These are phyloP conservation scores for Amylostereum areolatum DNA, from an alignment of 1,284 basidiomycete genomes.

Conservation along the genomic window DNA sequence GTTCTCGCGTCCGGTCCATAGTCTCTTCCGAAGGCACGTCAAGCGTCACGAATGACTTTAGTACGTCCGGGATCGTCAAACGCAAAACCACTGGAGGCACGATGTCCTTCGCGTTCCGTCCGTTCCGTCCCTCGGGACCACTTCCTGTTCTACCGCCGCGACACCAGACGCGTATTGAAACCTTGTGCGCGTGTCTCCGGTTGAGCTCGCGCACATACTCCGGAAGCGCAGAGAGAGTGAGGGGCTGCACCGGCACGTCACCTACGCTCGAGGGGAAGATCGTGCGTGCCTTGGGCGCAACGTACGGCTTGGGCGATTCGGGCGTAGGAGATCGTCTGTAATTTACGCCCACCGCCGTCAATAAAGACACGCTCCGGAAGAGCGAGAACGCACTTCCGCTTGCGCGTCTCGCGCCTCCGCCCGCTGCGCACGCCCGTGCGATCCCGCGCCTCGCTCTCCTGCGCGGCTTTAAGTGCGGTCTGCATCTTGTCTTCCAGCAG, in stretches of 20 bases:
- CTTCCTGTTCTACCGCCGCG: background rate
- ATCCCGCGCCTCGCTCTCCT: constrained; percentile 11
- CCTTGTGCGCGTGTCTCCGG: constrained; percentile 6
- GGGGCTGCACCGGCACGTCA: background rate
- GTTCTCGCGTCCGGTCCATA: background rate
- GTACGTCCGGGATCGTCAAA: constrained; percentile 13
- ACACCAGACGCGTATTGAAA: constrained; percentile 10
- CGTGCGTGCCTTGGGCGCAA: constrained; percentile 6
- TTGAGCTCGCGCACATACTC: constrained; percentile 13
- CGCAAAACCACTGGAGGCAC: constrained; percentile 11
- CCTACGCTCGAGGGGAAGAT: constrained; percentile 9
- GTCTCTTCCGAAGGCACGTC: constrained; percentile 7
- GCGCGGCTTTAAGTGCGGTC: constrained; percentile 9
- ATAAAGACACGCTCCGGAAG: background rate
- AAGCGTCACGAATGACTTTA: constrained; percentile 12
- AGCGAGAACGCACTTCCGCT: constrained; percentile 9
- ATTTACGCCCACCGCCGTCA: background rate
- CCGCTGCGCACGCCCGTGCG: constrained; percentile 4
- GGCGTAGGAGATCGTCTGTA: constrained; percentile 14
- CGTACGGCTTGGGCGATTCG: constrained; percentile 14
- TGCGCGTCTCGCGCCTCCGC: constrained; percentile 5
- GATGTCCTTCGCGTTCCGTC: constrained; percentile 1
- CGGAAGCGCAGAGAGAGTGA: constrained; percentile 8
- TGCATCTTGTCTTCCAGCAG: constrained; percentile 10
- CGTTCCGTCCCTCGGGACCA: no score